Evolutionary conservation across 2,329 filamentous ascomycete genomes (phyloP), one percentile per base, ranked within the genome.

Genomic region (Aspergillus uvarum): DNA sequence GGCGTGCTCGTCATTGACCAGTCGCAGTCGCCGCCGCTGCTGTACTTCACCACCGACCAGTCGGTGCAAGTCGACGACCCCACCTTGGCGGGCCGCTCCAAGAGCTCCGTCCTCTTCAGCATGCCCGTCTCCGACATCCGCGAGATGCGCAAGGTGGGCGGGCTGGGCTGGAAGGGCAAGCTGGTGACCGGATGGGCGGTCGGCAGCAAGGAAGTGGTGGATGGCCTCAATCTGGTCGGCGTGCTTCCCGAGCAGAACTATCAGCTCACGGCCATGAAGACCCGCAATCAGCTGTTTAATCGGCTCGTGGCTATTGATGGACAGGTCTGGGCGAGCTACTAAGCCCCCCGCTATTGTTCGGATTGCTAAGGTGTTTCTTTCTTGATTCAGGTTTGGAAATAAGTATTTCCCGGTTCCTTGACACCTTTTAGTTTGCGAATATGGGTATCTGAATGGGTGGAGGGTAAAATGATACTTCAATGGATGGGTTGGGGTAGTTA

Each of bases 321-420:
- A 14, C 90, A 95, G 81, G 92, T 92, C 81, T 95, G 91, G 91
- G 89, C 92, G 79, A 83, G 84, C 58, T 91, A 86, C 87, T 94
- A 44, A 56, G 68, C 32, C 32, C 32, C 32, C 32, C 12, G 42
- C n/a, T n/a, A 16, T 54, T 44, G 38, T 31, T 16, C 38, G 38
- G 14, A 5, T 48, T 32, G 24, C 49, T 47, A 48, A 65, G 70
- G 56, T 62, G 16, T 21, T 60, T 63, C 48, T 24, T 16, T 35
- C 32, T 35, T 16, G 1, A 12, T 35, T 16, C 67, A 67, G 65
- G 67, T 67, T 54, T 70, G 69, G 70, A 65, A 56, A 55, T 70
- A 60, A 38, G 29, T 29, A 19, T 26, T n/a, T 47, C 38, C 24
- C 19, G 29, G 0, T n/a, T 8, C 8, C 14, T 44, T 16, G 5